Evolutionary conservation across 2,329 filamentous ascomycete genomes (phyloP).

Genomic region (Colletotrichum navitas): DNA sequence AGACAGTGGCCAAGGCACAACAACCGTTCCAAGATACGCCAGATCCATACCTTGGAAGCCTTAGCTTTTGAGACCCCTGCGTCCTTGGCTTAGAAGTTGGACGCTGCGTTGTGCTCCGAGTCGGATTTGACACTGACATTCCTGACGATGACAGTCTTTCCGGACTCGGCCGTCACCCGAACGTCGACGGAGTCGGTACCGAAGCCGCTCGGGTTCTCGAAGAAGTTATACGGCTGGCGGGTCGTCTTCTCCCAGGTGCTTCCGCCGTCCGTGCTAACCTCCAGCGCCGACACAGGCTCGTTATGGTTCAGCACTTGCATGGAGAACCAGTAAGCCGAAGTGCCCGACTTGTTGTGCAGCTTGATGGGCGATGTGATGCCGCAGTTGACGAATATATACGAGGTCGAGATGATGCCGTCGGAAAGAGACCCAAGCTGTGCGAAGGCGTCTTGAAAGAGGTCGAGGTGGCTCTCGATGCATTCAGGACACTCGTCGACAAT

Average conservation of each 20-base stretch:
- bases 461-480: constrained; percentile 56
- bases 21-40: not conserved
- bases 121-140: constrained; percentile 58
- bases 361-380: constrained; percentile 57
- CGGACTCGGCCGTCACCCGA: constrained; percentile 65
- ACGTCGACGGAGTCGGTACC: constrained; percentile 67
- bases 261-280: constrained; percentile 72
- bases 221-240: constrained; percentile 70
- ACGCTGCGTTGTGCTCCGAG: constrained; percentile 47
- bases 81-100: constrained; percentile 49
- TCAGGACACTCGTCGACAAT: constrained; percentile 61
- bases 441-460: constrained; percentile 60
- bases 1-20: not conserved
- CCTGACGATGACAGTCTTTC: constrained; percentile 64
- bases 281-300: constrained; percentile 65
- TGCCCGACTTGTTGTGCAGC: constrained; percentile 60
- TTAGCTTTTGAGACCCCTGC: not conserved
- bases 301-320: constrained; percentile 74
- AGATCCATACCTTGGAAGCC: not conserved
- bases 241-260: constrained; percentile 69
- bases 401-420: constrained; percentile 52
- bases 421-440: constrained; percentile 52
- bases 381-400: constrained; percentile 55
- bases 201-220: constrained; percentile 70
- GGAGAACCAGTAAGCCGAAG: constrained; percentile 57